Evolutionary conservation across 1,284 basidiomycete genomes (phyloP).

Genomic region (Tetrapyrgos nigripes): DNA sequence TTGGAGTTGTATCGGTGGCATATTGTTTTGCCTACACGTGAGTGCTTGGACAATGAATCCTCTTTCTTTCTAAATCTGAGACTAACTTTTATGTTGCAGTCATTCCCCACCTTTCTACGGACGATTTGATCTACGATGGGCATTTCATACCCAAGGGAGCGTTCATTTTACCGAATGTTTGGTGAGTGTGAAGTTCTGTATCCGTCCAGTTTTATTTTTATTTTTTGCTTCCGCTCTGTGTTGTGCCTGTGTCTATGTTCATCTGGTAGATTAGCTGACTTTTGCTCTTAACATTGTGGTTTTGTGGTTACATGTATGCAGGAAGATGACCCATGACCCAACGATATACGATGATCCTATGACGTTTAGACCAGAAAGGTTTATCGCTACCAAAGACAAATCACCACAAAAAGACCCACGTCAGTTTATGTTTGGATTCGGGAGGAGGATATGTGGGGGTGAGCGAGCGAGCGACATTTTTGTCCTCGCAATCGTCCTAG

Average conservation of each 20-base stretch:
- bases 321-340: conserved; percentile 22
- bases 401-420: conserved; percentile 18
- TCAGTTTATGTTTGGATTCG: conserved; percentile 21
- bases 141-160: conserved; percentile 34
- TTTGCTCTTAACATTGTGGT: no score
- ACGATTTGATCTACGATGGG: conserved; percentile 30
- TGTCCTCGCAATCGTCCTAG: not conserved
- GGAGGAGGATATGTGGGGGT: conserved; percentile 26
- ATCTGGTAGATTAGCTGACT: no score
- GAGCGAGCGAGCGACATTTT: no score
- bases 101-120: conserved; percentile 30
- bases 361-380: conserved; percentile 20
- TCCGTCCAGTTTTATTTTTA: conserved; percentile 11
- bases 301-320: conserved; percentile 3
- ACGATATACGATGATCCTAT: conserved; percentile 17
- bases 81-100: conserved; percentile 1
- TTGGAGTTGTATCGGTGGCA: conserved; percentile 34
- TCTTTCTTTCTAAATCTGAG: not conserved
- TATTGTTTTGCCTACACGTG: conserved; percentile 28
- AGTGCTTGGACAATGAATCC: not conserved
- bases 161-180: conserved; percentile 31
- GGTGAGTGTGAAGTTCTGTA: conserved; percentile 2
- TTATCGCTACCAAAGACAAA: conserved; percentile 11
- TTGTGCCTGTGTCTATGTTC: no score
- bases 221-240: conserved; percentile 2